Evolutionary conservation across 805 yeast species (phyloP), one percentile per base, ranked within the genome.

Genomic region (Millerozyma acaciae): DNA sequence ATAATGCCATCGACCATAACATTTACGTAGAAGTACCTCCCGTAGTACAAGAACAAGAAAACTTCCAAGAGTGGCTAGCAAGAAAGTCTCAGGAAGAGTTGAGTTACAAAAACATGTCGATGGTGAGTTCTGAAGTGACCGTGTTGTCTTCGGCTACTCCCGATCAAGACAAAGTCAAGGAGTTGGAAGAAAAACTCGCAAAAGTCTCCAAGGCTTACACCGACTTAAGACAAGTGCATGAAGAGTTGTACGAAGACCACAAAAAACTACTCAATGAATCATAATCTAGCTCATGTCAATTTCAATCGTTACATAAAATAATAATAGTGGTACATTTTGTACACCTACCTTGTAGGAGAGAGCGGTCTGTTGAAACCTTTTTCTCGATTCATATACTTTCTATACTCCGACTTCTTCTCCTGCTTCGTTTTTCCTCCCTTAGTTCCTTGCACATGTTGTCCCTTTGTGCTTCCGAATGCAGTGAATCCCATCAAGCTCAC

Each of bases 331-430:
- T 24, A 8, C n/a, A 24, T 24, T 3, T 10, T 26, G 13, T 7
- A 13, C 17, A 20, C 23, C 29, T 21, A 34, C 21, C 65, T 55
- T 4, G 57, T 51, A 1, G 80, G 80, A 2, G 80, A 75, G 23
- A 75, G 50, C 1, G 76, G 68, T 34, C 81, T 55, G 44, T 75
- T 76, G 51, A 73, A 75, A 3, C 80, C 80, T 42, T 70, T 73
- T 9, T 53, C 63, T 35, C 80, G 56, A 47, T 76, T 76, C 77
- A 75, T 75, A 41, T 77, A 77, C 51, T 76, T 82, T 45, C 83
- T 61, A 47, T 73, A 77, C 25, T 67, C 67, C 0, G 74, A 57
- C 34, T 62, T 62, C 33, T 55, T 57, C 21, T 62, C 56, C 35
- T 57, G 58, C 37, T 58, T 57, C 2, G 54, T 57, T 0, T 62